Conservation (phyloP, 2,329 filamentous ascomycete species). For the Elsinoe arachidis region DNA sequence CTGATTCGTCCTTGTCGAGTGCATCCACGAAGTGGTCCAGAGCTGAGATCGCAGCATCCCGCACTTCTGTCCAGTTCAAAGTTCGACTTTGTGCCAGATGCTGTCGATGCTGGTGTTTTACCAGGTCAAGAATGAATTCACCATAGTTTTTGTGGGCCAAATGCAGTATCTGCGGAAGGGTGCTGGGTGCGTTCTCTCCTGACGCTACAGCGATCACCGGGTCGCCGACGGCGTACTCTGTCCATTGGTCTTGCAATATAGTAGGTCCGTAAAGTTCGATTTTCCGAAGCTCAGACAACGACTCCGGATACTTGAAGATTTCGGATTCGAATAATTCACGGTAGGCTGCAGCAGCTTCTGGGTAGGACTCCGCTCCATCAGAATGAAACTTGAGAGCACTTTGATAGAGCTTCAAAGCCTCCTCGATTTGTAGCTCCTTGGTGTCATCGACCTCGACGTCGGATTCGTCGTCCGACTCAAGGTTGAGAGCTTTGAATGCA, state of each 20-base stretch:
- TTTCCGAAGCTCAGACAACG: constrained; percentile 72
- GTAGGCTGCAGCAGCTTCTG: constrained; percentile 74
- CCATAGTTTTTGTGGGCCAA: constrained; percentile 93
- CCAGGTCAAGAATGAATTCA: constrained; percentile 75
- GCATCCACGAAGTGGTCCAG: constrained; percentile 52
- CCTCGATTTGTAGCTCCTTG: constrained; percentile 93
- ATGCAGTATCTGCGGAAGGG: constrained; percentile 80
- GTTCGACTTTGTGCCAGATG: constrained; percentile 19
- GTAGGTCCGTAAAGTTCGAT: constrained; percentile 45
- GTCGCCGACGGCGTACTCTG: constrained; percentile 20
- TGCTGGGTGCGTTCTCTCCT: constrained; percentile 65
- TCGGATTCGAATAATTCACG: constrained; percentile 78
- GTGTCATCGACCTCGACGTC: constrained; percentile 93
- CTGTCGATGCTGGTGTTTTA: constrained; percentile 37
- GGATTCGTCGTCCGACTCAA: constrained; percentile 82
- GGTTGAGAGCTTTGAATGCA: constrained; percentile 79
- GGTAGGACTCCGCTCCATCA: constrained; percentile 67
- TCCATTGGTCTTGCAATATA: constrained; percentile 32
- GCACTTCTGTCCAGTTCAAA: constrained; percentile 21
- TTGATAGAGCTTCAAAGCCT: constrained; percentile 91
- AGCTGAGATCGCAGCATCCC: constrained; percentile 32
- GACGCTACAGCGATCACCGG: constrained; percentile 32
- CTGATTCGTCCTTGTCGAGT: constrained; percentile 55
- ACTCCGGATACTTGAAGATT: constrained; percentile 87
- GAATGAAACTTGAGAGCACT: constrained; percentile 83